Conservation (phyloP, 164 flowering plant species). For the Malania oleifera region DNA sequence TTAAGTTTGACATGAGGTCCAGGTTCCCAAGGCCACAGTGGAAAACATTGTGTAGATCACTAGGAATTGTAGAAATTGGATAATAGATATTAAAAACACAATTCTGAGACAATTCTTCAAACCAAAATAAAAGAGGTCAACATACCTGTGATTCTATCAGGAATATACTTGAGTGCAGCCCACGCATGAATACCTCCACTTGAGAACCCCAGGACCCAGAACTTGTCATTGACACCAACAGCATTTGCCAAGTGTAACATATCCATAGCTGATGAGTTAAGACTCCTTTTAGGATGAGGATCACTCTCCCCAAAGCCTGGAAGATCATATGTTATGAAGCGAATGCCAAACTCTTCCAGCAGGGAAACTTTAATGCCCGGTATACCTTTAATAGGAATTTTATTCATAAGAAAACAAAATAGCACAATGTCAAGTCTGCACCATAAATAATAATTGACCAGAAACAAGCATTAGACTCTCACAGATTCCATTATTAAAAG, state of each 20-base stretch:
- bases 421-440: not conserved
- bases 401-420: not conserved
- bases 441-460: not conserved
- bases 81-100: too few relatives aligned
- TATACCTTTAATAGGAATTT: not conserved
- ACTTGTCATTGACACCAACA: not conserved
- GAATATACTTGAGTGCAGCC: conserved; percentile 3
- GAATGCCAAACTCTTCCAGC: conserved; percentile 4
- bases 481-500: not conserved
- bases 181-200: not conserved
- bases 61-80: too few relatives aligned
- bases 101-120: too few relatives aligned
- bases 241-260: not conserved
- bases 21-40: too few relatives aligned
- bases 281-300: conserved; percentile 2
- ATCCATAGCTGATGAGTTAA: conserved; percentile 1
- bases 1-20: too few relatives aligned
- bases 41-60: too few relatives aligned
- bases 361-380: not conserved
- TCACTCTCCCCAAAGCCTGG: conserved; percentile 9
- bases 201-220: conserved; percentile 2
- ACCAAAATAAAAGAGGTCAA: not conserved
- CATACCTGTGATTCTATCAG: conserved; percentile 2
- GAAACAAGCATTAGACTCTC: not conserved
- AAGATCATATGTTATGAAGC: conserved; percentile 6